A percentile compares a stretch with the other conserved stretches of the same genome.
These are phyloP conservation scores for Penicillium argentinense DNA, from an alignment of 495 filamentous ascomycete genomes.

Conservation along the genomic window DNA sequence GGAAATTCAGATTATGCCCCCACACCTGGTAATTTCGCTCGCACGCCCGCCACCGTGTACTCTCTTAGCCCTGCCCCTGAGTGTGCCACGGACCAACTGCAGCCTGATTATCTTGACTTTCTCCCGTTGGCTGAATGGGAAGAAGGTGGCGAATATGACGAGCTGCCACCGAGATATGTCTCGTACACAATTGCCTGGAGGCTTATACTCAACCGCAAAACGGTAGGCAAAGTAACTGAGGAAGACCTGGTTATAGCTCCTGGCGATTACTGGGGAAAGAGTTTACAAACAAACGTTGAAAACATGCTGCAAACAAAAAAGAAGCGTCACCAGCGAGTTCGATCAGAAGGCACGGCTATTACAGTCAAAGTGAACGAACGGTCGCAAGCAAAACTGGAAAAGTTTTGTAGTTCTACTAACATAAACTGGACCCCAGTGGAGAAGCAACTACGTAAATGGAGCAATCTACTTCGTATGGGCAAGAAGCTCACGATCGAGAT, in stretches of 20 bases:
- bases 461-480: conserved; percentile 15
- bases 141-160: not conserved
- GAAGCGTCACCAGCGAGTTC: conserved; percentile 8
- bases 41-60: not conserved
- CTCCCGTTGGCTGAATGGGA: not conserved
- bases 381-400: conserved; percentile 7
- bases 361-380: conserved; percentile 6
- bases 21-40: not conserved
- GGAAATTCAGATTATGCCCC: not conserved
- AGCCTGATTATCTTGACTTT: conserved; percentile 1
- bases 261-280: conserved; percentile 4
- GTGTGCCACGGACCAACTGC: not conserved
- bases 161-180: not conserved
- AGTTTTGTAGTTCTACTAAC: conserved; percentile 5
- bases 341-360: conserved; percentile 10
- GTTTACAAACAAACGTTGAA: conserved; percentile 8
- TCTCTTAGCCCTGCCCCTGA: conserved; percentile 1
- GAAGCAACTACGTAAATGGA: conserved; percentile 17
- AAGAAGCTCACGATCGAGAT: conserved; percentile 10
- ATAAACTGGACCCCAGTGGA: conserved; percentile 9
- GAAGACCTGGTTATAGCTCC: conserved; percentile 10
- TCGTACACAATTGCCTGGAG: conserved; percentile 7
- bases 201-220: conserved; percentile 9
- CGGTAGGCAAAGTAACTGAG: conserved; percentile 10
- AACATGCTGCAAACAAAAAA: conserved; percentile 12